Conservation (phyloP, 441 rosid genomes). For the Pelargonium fulgidum region DNA sequence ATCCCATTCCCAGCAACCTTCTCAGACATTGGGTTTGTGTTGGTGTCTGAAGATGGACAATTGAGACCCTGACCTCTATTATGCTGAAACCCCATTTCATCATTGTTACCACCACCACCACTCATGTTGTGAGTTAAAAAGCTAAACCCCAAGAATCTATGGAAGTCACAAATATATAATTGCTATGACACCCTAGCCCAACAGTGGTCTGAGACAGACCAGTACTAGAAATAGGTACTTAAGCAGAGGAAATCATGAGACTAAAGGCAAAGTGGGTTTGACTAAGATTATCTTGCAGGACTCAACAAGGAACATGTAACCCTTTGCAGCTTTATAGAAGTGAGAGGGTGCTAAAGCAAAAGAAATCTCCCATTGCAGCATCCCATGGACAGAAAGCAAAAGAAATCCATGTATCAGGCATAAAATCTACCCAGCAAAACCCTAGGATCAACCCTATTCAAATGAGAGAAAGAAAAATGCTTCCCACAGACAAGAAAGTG, state of each 20-base stretch:
- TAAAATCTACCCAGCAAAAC: constrained; percentile 51
- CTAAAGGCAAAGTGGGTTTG: constrained; percentile 34
- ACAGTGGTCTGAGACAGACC: too few species aligned
- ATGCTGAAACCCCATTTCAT: constrained; percentile 40
- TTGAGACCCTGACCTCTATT: constrained; percentile 32
- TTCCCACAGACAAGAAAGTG: constrained; percentile 63
- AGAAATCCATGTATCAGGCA: constrained; percentile 50
- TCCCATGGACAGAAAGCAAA: constrained; percentile 43
- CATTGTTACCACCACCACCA: constrained; percentile 37
- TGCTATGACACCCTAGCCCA: constrained; percentile 8
- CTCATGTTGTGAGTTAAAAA: constrained; percentile 47
- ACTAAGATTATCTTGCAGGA: constrained; percentile 55
- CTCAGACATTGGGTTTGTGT: constrained; percentile 6
- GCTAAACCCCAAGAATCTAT: constrained; percentile 25
- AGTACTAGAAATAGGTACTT: constrained; percentile 12
- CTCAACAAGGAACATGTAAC: constrained; percentile 50
- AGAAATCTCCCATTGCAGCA: background rate
- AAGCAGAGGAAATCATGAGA: constrained; percentile 25
- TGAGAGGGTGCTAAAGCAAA: too few species aligned
- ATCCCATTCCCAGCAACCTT: constrained; percentile 9
- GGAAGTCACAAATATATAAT: constrained; percentile 19
- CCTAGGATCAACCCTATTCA: constrained; percentile 34
- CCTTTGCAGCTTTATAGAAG: constrained; percentile 54
- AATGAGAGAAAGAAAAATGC: constrained; percentile 40
- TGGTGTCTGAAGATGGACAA: constrained; percentile 33